Percentiles rank a stretch among this genome's conserved stretches.
Evolutionary conservation across 768 basidiomycete species (phyloP).

Genomic region (Leccinellum rugosiceps): DNA sequence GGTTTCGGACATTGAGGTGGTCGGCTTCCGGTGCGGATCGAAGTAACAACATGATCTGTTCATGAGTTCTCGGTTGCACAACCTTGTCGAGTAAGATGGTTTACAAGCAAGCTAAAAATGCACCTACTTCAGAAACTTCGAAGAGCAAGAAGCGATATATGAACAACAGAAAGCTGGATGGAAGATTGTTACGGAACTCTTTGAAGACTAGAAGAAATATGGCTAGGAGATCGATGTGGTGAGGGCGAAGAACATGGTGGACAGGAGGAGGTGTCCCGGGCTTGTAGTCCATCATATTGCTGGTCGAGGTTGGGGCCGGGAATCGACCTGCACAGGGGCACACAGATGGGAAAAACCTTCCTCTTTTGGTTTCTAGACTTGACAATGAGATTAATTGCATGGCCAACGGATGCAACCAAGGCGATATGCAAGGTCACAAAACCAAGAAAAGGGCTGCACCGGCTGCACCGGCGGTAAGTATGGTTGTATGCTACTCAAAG

Average conservation of each 20-base stretch:
- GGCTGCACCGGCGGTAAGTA: conserved; percentile 26
- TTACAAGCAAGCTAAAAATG: neutral
- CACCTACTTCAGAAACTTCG: conserved; percentile 65
- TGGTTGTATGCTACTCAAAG: neutral
- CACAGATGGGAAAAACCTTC: conserved; percentile 22
- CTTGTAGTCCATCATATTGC: conserved; percentile 28
- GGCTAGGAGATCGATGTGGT: conserved; percentile 69
- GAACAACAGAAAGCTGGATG: conserved; percentile 56
- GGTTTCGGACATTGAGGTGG: conserved; percentile 38
- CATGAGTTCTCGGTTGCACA: conserved; percentile 55
- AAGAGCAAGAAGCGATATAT: conserved; percentile 63
- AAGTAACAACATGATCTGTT: conserved; percentile 46
- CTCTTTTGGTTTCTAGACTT: conserved; percentile 9
- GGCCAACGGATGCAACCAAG: neutral
- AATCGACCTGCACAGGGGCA: neutral
- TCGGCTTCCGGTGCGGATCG: conserved; percentile 44
- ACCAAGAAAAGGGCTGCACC: conserved; percentile 35
- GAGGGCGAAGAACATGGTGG: conserved; percentile 68
- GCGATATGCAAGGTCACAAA: conserved; percentile 22
- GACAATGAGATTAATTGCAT: neutral
- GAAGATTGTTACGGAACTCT: conserved; percentile 53
- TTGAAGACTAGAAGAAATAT: conserved; percentile 62
- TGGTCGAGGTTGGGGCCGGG: too few relatives aligned
- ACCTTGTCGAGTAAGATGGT: conserved; percentile 43
- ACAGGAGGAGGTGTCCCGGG: conserved; percentile 55